Base-by-base conservation (phyloP, 202 grass and related monocot species). In the Hordeum pubiflorum region DNA sequence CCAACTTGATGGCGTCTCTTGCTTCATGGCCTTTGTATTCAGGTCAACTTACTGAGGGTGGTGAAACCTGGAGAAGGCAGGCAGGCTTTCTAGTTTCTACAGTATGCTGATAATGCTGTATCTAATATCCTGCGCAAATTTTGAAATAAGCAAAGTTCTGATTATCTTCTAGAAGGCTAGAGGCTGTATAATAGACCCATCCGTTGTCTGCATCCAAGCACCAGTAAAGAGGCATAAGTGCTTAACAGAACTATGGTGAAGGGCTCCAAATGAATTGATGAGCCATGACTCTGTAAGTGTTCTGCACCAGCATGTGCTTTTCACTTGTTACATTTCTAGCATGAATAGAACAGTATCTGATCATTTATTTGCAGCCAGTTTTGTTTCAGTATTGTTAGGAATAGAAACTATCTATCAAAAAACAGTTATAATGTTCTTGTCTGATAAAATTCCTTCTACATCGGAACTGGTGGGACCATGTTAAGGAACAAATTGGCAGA, bases 281-380 rank as follows among this genome's bases (percentile, higher is more conserved):
- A 74, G 68, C 60, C 74, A 82, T 89, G 59, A 73, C 70, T 86
- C 66, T 82, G 87, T 89, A 89, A 89, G 87, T 89, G 62, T 68
- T 74, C 62, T 55, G 54, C 74, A 82, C 74, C 61, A 78, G 72
- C 78, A 74, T 74, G 73, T 85, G 79, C 83, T 82, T 82, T 84
- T 68, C 75, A 82, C 66, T 44, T 43, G 46, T 82, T 82, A 60
- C 39, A 86, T 74, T 86, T 86, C 18, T 77, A 62, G 31, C 32
- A 82, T 69, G 85, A 79, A 78, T 89, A 82, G 34, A 65, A 21
- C 13, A 67, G 44, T 74, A 82, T 13, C 61, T 74, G 62, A 32
- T 78, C 40, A 82, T 86, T 77, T 74, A 27, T 89, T 69, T 82
- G 38, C 74, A 55, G 34, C 67, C 59, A 82, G 39, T 89, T 89